phyloP scores from a whole-genome alignment of 208 protist genomes.

The Leishmania amazonensis region DNA sequence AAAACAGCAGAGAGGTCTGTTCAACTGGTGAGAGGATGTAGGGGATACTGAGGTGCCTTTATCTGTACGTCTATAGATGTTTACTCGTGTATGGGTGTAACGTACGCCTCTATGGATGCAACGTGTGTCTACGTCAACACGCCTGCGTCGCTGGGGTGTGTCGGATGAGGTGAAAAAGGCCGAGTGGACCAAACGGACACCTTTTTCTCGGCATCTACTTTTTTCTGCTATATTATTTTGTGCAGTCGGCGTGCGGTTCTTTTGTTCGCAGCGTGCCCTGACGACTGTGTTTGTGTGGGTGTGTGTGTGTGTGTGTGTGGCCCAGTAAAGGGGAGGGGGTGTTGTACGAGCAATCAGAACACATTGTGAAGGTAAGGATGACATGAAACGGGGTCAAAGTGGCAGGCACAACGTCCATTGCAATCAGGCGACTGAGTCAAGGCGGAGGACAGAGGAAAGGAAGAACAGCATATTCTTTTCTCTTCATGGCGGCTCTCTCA shows the following conservation, averaged over 20 bases:
- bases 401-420: background rate
- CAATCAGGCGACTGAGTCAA: background rate
- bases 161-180: background rate
- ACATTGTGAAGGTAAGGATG: background rate
- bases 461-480: background rate
- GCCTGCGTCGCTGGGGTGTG: background rate
- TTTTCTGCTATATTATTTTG: background rate
- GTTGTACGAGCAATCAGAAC: background rate
- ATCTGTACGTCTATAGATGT: background rate
- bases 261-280: background rate
- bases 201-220: background rate
- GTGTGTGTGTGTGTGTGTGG: background rate
- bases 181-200: background rate
- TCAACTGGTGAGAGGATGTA: background rate
- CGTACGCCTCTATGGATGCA: conserved; percentile 6
- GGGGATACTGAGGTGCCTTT: background rate
- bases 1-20: background rate
- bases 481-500: no score
- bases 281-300: background rate
- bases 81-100: no score
- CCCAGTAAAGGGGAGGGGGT: background rate
- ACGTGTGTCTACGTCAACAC: background rate
- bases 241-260: background rate
- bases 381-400: background rate
- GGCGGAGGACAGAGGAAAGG: background rate